phyloP scores from a whole-genome alignment of 1,139 yeast genomes.

The Pichia sp. region DNA sequence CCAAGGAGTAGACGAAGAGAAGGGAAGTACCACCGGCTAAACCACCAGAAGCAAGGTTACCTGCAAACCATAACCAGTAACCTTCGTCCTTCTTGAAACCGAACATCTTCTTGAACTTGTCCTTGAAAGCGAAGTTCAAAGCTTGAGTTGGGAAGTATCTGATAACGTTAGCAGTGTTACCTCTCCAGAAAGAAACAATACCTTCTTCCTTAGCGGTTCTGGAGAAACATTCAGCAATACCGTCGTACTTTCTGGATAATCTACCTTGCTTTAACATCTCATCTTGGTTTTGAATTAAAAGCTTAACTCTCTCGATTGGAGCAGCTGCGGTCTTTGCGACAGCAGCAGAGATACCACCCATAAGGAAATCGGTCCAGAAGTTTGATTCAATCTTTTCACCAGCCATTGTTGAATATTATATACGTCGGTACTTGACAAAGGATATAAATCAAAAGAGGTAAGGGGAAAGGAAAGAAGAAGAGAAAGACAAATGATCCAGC shows the following conservation, averaged over 20 bases:
- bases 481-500: too few species aligned
- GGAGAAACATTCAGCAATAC: constrained; percentile 65
- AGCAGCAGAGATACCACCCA: constrained; percentile 86
- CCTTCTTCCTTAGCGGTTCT: constrained; percentile 73
- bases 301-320: constrained; percentile 78
- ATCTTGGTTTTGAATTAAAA: constrained; percentile 76
- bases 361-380: constrained; percentile 54
- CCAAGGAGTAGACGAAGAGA: constrained; percentile 70
- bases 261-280: constrained; percentile 82
- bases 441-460: constrained; percentile 2
- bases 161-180: constrained; percentile 78
- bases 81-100: constrained; percentile 67
- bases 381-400: constrained; percentile 20
- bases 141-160: constrained; percentile 87
- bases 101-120: constrained; percentile 70
- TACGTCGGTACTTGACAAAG: constrained; percentile 7
- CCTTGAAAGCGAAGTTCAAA: constrained; percentile 79
- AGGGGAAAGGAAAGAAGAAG: constrained; percentile 1
- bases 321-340: constrained; percentile 82
- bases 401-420: constrained; percentile 21
- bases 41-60: constrained; percentile 83
- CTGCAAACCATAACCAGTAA: constrained; percentile 67
- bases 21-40: constrained; percentile 75
- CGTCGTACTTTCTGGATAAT: constrained; percentile 55
- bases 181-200: constrained; percentile 69